Conservation (phyloP, 179 eudicot genomes). For the Spergularia azorica region DNA sequence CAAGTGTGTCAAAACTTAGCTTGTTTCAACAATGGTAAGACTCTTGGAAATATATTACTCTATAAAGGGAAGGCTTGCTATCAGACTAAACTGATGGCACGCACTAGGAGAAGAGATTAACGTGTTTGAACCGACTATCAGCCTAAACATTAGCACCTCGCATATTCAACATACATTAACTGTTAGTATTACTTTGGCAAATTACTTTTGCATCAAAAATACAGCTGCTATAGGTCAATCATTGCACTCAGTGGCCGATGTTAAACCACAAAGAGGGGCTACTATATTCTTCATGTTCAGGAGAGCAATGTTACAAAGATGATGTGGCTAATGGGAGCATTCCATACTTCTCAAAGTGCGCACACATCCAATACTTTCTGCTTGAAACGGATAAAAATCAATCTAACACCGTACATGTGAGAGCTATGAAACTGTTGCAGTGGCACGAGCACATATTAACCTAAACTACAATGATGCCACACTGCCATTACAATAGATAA, state of each 20-base stretch:
- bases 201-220: neutral
- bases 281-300: neutral
- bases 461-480: too few relatives aligned
- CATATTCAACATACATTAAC: neutral
- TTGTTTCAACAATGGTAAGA: neutral
- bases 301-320: neutral
- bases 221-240: neutral
- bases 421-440: neutral
- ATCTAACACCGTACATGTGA: neutral
- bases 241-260: neutral
- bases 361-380: neutral
- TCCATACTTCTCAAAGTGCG: too few relatives aligned
- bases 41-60: neutral
- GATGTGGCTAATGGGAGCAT: neutral
- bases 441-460: neutral
- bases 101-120: neutral
- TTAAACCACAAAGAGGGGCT: neutral
- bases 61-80: neutral
- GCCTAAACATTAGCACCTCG: neutral
- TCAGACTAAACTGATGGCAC: neutral
- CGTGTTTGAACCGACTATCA: neutral
- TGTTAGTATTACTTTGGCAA: neutral
- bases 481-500: neutral
- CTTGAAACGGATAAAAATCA: neutral
- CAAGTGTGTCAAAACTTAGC: conserved; percentile 18